phyloP scores from a whole-genome alignment of 306 rosid genomes.

The Biancaea sappan region DNA sequence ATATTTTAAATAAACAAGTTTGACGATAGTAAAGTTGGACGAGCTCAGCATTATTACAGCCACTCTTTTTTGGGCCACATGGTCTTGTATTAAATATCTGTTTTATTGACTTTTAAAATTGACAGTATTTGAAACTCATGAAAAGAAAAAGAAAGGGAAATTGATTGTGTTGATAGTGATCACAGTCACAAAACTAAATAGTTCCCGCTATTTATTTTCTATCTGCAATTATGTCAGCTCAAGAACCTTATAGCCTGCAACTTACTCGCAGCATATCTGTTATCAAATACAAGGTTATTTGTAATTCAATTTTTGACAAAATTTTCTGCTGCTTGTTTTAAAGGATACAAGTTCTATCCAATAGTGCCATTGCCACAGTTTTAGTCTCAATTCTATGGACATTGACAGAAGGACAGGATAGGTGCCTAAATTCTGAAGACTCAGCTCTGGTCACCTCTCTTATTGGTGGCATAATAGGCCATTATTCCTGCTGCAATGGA shows the following conservation, averaged over 20 bases:
- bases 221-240: neutral
- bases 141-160: neutral
- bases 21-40: neutral
- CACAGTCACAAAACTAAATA: neutral
- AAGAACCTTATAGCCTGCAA: neutral
- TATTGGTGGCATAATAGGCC: conserved; percentile 87
- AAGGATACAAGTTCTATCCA: conserved; percentile 86
- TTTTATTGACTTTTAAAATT: neutral
- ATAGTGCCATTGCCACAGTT: conserved; percentile 74
- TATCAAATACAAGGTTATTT: neutral
- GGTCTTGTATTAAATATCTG: neutral
- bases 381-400: conserved; percentile 64
- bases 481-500: conserved; percentile 90
- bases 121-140: neutral
- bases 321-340: conserved; percentile 15
- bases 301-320: neutral
- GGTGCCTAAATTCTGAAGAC: conserved; percentile 69
- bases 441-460: conserved; percentile 68
- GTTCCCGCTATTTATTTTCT: neutral
- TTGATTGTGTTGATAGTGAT: neutral
- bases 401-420: conserved; percentile 59
- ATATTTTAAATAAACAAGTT: neutral
- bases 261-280: neutral
- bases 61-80: neutral
- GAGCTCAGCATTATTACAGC: neutral